A percentile compares a stretch with the other conserved stretches of the same genome.
phyloP scores from a whole-genome alignment of 495 filamentous ascomycete genomes.

The Tuber brumale region DNA sequence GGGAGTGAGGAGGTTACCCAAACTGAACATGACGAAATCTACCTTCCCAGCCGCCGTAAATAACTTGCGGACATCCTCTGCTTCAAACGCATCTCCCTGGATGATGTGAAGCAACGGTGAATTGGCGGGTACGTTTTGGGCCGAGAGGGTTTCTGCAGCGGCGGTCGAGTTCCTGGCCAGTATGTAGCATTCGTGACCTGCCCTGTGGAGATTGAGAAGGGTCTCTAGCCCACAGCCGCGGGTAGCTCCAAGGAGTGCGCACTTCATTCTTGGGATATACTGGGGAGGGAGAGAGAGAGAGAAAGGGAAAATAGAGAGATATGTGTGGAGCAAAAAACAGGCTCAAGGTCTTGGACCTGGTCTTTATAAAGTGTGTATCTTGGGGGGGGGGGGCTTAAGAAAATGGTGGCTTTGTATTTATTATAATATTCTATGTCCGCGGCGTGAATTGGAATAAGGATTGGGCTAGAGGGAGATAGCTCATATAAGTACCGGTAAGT shows the following conservation, averaged over 20 bases:
- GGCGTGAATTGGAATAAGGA: background rate
- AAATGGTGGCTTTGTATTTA: background rate
- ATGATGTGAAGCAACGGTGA: constrained; percentile 11
- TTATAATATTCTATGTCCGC: background rate
- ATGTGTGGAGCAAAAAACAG: background rate
- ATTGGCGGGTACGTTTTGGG: background rate
- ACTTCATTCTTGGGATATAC: constrained; percentile 12
- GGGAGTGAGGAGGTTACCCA: constrained; percentile 7
- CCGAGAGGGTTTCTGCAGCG: constrained; percentile 5
- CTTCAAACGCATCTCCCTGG: constrained; percentile 22
- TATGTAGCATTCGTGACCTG: constrained; percentile 16
- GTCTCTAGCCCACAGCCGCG: constrained; percentile 19
- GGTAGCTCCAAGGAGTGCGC: constrained; percentile 24
- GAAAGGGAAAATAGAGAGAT: background rate
- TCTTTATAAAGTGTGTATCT: background rate
- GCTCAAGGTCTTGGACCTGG: background rate
- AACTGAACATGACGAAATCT: constrained; percentile 20
- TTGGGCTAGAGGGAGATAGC: background rate
- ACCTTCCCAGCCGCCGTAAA: constrained; percentile 10
- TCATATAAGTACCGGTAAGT: no score
- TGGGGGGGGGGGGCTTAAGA: background rate
- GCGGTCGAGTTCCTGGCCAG: constrained; percentile 9
- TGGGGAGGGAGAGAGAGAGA: background rate
- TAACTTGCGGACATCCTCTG: constrained; percentile 10
- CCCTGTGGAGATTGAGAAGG: constrained; percentile 12